These are phyloP conservation scores for Gaertneriomyces sp. DNA, from an alignment of 192 early-diverging fungal genomes.

Conservation along the genomic window DNA sequence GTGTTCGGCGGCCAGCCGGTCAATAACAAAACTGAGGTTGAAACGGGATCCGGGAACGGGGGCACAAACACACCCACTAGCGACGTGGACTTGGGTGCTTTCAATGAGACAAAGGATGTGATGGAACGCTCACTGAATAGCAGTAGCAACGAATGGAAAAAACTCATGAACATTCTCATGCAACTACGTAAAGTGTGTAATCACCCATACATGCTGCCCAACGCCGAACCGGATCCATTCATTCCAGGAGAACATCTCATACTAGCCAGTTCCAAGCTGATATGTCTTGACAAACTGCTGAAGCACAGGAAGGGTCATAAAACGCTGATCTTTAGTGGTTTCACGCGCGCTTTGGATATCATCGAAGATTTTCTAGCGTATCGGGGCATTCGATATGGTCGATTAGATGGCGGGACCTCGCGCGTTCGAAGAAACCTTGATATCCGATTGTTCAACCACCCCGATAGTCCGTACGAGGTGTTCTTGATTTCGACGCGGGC, in stretches of 20 bases:
- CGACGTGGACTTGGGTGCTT: constrained; percentile 5
- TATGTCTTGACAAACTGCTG: constrained; percentile 58
- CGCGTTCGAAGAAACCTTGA: constrained; percentile 33
- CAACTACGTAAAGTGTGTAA: constrained; percentile 78
- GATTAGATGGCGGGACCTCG: constrained; percentile 33
- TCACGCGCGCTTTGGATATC: constrained; percentile 50
- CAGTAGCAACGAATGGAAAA: constrained; percentile 30
- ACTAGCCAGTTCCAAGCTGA: constrained; percentile 70
- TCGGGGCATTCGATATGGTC: constrained; percentile 18
- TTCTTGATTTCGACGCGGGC: constrained; percentile 93
- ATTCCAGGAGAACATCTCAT: constrained; percentile 51
- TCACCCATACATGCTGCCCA: constrained; percentile 60
- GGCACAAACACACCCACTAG: not conserved
- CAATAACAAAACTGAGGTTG: not conserved
- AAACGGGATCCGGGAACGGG: not conserved
- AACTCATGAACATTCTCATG: constrained; percentile 59
- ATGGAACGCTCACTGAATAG: constrained; percentile 22
- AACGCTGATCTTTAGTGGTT: constrained; percentile 47
- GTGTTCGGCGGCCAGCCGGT: constrained; percentile 25
- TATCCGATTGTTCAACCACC: constrained; percentile 33
- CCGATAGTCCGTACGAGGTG: constrained; percentile 46
- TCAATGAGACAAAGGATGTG: constrained; percentile 11
- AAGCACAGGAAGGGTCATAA: constrained; percentile 43
- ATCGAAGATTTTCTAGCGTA: constrained; percentile 38
- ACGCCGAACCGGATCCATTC: constrained; percentile 54